Evolutionary conservation across 768 basidiomycete genomes (phyloP).

Genomic region (Candolleomyces eurysporus): DNA sequence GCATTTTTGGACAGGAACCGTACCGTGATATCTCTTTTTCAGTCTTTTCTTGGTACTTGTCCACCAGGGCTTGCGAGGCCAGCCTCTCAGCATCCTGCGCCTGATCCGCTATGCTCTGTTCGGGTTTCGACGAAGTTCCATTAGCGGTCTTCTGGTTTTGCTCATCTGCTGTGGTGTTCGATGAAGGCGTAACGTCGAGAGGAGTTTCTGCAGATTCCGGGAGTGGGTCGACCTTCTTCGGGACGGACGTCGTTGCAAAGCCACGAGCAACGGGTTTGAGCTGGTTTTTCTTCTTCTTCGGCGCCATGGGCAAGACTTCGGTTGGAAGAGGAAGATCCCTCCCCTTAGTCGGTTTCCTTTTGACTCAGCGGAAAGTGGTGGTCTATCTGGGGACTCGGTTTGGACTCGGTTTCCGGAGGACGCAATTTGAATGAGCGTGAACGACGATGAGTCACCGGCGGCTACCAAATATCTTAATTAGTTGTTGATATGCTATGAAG

Average conservation of each 20-base stretch:
- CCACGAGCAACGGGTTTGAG: slow-evolving; percentile 72
- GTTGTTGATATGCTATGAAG: too few species aligned
- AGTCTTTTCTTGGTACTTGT: slow-evolving; percentile 81
- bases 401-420: too few species aligned
- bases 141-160: background rate
- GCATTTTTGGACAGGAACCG: too few species aligned
- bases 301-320: slow-evolving; percentile 1
- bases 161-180: background rate
- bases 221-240: slow-evolving; percentile 59
- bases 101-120: slow-evolving; percentile 13
- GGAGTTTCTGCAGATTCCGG: slow-evolving; percentile 17
- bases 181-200: background rate
- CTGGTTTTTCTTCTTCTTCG: slow-evolving; percentile 85
- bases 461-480: too few species aligned
- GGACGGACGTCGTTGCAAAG: slow-evolving; percentile 80
- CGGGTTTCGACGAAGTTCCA: background rate
- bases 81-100: slow-evolving; percentile 47
- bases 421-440: too few species aligned
- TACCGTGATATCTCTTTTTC: slow-evolving; percentile 84
- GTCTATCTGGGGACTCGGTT: too few species aligned
- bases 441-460: too few species aligned
- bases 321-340: background rate
- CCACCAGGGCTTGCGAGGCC: slow-evolving; percentile 69
- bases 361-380: too few species aligned
- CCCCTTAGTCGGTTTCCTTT: too few species aligned